These are phyloP conservation scores for Leishmania lainsoni DNA, from an alignment of 208 protist species.

Conservation along the genomic window DNA sequence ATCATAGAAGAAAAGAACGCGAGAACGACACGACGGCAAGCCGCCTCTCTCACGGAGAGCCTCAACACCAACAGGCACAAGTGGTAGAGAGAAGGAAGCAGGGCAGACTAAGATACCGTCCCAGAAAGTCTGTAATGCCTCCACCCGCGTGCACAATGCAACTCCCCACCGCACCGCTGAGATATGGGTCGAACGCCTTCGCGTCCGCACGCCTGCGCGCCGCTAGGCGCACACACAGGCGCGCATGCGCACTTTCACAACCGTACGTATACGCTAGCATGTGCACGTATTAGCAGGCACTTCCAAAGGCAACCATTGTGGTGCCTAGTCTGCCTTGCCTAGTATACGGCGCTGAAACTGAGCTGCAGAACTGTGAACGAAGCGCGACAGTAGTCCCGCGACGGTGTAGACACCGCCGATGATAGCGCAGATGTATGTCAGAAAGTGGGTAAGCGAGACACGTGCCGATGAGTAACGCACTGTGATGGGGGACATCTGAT, in stretches of 20 bases:
- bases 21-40: background rate
- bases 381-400: conserved; percentile 50
- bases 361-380: conserved; percentile 36
- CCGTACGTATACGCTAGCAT: background rate
- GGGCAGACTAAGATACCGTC: background rate
- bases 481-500: conserved; percentile 92
- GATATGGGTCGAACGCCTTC: background rate
- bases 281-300: background rate
- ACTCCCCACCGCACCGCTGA: background rate
- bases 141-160: background rate
- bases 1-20: background rate
- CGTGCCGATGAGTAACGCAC: conserved; percentile 71
- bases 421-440: conserved; percentile 94
- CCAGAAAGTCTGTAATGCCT: background rate
- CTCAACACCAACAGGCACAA: background rate
- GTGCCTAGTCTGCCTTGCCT: conserved; percentile 40
- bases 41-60: background rate
- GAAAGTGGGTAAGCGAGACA: conserved; percentile 87
- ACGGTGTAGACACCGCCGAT: conserved; percentile 95
- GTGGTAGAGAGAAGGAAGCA: background rate
- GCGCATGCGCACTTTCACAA: background rate
- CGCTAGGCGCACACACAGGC: too few species aligned
- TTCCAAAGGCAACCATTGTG: background rate
- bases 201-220: background rate
- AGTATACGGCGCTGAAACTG: conserved; percentile 54